Evolutionary conservation across 2,329 filamentous ascomycete genomes (phyloP), one percentile per base, ranked within the genome.

Genomic region (Paradendryphiella salina): DNA sequence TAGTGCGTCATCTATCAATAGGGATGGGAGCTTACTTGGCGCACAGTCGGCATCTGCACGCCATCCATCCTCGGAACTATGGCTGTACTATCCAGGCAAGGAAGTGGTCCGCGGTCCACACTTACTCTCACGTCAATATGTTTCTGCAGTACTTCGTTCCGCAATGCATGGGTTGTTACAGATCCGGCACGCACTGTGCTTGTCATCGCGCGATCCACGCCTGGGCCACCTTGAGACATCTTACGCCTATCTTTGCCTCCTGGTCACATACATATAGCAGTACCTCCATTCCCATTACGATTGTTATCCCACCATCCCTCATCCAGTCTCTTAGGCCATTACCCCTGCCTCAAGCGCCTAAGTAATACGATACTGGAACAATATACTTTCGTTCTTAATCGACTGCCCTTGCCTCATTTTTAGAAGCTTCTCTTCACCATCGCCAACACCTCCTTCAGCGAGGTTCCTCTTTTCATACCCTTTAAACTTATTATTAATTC

Each of bases 121-220:
- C 59, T 66, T 46, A 56, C 64, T 61, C 68, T 73, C 70, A 73
- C 66, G 70, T 72, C 71, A 73, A 73, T 65, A 67, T 67, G 66
- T 62, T 69, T 62, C 64, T 70, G 65, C 64, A 72, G 67, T 71
- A 72, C 69, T 65, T 70, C 64, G 68, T 67, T 68, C 70, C 67
- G 71, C 64, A 67, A 64, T 67, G 66, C 63, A 70, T 66, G 66
- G 62, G 64, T 69, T 66, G 66, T 63, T 61, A 68, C 67, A 67
- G 65, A 71, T 67, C 68, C 70, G 68, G 66, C 63, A 68, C 64
- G 61, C 64, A 66, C 52, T 57, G 61, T 59, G 67, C 66, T 65
- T 66, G 63, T 65, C 66, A 71, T 70, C 61, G 65, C 57, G 65
- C 69, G 68, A 64, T 69, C 60, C 59, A 64, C 63, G 67, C 66